phyloP scores from a whole-genome alignment of 2,329 filamentous ascomycete species.

The Raffaelea albimanens region DNA sequence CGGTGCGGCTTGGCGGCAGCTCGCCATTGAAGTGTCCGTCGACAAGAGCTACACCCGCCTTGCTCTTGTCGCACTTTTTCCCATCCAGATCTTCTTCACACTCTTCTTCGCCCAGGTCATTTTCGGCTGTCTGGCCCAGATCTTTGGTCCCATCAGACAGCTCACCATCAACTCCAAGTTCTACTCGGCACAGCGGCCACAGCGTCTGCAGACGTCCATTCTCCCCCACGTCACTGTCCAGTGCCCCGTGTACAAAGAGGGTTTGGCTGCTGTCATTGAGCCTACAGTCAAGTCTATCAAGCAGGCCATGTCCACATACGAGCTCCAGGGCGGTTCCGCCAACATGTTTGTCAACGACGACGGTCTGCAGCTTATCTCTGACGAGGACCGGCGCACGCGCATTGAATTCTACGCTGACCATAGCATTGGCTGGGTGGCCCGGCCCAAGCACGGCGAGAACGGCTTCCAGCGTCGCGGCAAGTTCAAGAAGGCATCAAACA shows the following conservation, averaged over 20 bases:
- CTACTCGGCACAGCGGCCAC: slow-evolving; percentile 65
- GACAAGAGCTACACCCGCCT: slow-evolving; percentile 55
- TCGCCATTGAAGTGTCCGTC: slow-evolving; percentile 59
- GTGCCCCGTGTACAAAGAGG: slow-evolving; percentile 83
- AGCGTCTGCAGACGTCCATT: slow-evolving; percentile 43
- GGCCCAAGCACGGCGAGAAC: slow-evolving; percentile 53
- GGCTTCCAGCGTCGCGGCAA: slow-evolving; percentile 56
- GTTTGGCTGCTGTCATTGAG: slow-evolving; percentile 62
- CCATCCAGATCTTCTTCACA: slow-evolving; percentile 71
- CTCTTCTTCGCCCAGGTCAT: slow-evolving; percentile 76
- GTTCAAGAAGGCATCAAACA: slow-evolving; percentile 64
- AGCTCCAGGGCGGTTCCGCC: slow-evolving; percentile 67
- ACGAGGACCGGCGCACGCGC: slow-evolving; percentile 51
- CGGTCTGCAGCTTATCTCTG: slow-evolving; percentile 57
- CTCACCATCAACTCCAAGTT: slow-evolving; percentile 70
- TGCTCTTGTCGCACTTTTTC: slow-evolving; percentile 55
- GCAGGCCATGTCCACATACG: slow-evolving; percentile 67
- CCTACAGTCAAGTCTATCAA: slow-evolving; percentile 73
- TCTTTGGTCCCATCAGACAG: slow-evolving; percentile 66
- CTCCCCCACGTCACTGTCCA: slow-evolving; percentile 75
- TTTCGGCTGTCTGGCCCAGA: slow-evolving; percentile 64
- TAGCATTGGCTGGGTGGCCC: slow-evolving; percentile 60
- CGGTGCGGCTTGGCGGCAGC: slow-evolving; percentile 59
- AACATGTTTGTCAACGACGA: slow-evolving; percentile 73
- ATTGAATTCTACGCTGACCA: slow-evolving; percentile 62